Conservation (phyloP, 768 basidiomycete genomes). For the Goffeauzyma gilvescens region DNA sequence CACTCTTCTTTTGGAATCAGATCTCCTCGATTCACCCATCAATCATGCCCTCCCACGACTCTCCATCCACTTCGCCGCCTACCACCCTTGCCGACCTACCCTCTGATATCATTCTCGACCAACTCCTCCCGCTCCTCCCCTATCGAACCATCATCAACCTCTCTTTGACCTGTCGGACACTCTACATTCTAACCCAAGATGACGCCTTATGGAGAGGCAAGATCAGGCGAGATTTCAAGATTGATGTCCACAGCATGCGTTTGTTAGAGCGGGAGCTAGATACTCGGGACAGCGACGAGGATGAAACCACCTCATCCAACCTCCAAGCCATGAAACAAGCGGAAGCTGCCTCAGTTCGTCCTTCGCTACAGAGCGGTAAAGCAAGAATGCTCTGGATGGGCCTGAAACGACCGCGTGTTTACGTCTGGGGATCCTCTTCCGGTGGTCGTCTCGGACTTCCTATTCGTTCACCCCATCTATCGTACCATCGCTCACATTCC, state of each 20-base stretch:
- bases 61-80: too few species aligned
- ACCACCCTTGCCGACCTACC: too few species aligned
- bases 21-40: too few species aligned
- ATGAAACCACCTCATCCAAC: too few species aligned
- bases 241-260: constrained; percentile 1
- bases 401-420: constrained; percentile 13
- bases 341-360: constrained; percentile 10
- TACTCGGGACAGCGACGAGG: neutral
- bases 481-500: neutral
- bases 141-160: too few species aligned
- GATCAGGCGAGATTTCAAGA: constrained; percentile 16
- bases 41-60: too few species aligned
- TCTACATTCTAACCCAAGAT: constrained; percentile 1
- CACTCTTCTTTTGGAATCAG: too few species aligned
- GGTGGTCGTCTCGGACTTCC: constrained; percentile 15
- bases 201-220: constrained; percentile 21
- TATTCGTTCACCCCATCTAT: neutral
- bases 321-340: constrained; percentile 2
- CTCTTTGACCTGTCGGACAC: too few species aligned
- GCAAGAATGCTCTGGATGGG: constrained; percentile 13
- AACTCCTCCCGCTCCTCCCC: too few species aligned
- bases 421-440: constrained; percentile 23
- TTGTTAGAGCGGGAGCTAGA: neutral
- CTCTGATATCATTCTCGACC: too few species aligned
- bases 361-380: constrained; percentile 6